Evolutionary conservation across 306 rosid genomes (phyloP), one percentile per base, ranked within the genome.

Genomic region (Rosa chinensis): DNA sequence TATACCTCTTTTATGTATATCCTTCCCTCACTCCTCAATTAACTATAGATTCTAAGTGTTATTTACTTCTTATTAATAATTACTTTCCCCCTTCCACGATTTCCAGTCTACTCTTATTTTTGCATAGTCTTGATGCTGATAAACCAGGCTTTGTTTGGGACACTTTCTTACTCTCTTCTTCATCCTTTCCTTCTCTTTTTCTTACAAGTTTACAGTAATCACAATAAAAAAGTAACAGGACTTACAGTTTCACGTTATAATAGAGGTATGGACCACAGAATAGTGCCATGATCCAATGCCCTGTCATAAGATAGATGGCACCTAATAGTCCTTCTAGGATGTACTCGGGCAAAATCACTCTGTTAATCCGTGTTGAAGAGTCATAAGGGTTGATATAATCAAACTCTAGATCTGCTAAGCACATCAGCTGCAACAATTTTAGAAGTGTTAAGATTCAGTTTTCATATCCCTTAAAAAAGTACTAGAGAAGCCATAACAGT

Each of bases 311-410:
- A 85, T 88, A 93, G 86, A 93, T 88, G 73, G 77, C 79, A 66
- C 88, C 83, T 62, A 93, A 79, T 50, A 87, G 74, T 76, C 86
- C 97, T 85, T 91, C 90, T 17, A 77, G 39, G 68, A 87, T 86
- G 73, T 83, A 95, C 86, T 95, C 99, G 5, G 97, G 96, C 77
- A 93, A 21, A 61, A 91, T 77, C 76, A 90, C 94, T 67, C 1
- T 75, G 85, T 95, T 92, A 50, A 95, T 91, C 78, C 94, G 86
- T 39, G 76, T 48, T 28, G 99, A 84, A 55, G 92, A 89, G 70
- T 95, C 99, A 79, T 91, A 95, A 28, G 99, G 96, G 89, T 95
- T 95, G 85, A 91, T 89, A 77, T 93, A 90, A 85, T 95, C 99
- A 78, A 95, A 93, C 85, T 95, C 98, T 2, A 95, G 88, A 84